Base-by-base conservation (phyloP, 2,329 filamentous ascomycete genomes). In the Talaromyces sp. region DNA sequence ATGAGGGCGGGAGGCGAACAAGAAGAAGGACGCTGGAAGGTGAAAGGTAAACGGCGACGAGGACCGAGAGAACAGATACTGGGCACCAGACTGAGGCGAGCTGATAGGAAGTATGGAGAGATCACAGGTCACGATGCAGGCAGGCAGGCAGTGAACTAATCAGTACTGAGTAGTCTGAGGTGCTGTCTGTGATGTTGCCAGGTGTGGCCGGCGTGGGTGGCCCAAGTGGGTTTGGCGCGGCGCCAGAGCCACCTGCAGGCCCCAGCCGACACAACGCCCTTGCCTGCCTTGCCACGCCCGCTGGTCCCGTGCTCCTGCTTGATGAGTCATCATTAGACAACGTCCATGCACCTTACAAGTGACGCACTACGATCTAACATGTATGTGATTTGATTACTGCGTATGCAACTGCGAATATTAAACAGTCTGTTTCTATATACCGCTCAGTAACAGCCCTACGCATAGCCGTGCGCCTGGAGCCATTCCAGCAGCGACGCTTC, bases 401-500 rank as follows among this genome's bases (percentile, higher is more conserved):
- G 5, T n/a, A 29, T 29, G 27, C 27, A 29, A 29, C 27, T 29
- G 27, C 27, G 7, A 29, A 29, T 8, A 29, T 29, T 29, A 8
- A 29, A 29, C 27, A 29, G 27, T 43, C 38, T n/a, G 38, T 43
- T 43, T 43, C 38, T 43, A 41, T 3, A 32, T 32, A 11, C n/a
- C 8, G 14, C 8, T 43, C 14, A 43, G 14, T 19, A 8, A 12
- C 31, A 32, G 9, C 27, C 31, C 78, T 68, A 81, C 19, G 74
- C 75, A 74, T 89, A 89, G 1, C 80, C 81, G 72, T 88, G 81
- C 26, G 79, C 78, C 64, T 75, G 78, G 66, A 97, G 77, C 92
- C 93, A 97, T 77, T 92, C 89, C 75, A 88, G 82, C 58, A 96
- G 83, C 51, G 83, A 79, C 57, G 80, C 81, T 60, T 85, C 81